phyloP scores from a whole-genome alignment of 805 yeast species.

The Wickerhamiella hasegawae region DNA sequence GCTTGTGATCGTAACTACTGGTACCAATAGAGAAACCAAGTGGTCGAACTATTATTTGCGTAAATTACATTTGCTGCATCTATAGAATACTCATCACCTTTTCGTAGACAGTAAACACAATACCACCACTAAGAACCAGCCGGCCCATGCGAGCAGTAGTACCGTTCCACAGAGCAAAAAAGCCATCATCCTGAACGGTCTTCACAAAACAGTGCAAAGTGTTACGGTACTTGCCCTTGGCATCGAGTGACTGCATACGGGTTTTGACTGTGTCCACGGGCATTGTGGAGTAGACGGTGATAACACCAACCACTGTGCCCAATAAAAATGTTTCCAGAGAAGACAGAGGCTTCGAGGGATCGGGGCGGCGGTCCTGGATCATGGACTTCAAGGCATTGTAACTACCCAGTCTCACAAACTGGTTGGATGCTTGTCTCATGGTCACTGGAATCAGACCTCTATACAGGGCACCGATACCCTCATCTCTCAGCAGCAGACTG shows the following conservation, averaged over 20 bases:
- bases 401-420: slow-evolving; percentile 85
- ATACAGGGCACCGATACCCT: slow-evolving; percentile 73
- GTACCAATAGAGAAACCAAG: too few species aligned
- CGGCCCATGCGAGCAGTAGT: slow-evolving; percentile 95
- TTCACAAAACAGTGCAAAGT: slow-evolving; percentile 70
- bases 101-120: slow-evolving; percentile 91
- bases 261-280: slow-evolving; percentile 93
- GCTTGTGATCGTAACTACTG: too few species aligned
- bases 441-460: slow-evolving; percentile 88
- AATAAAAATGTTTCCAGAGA: slow-evolving; percentile 69
- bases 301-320: slow-evolving; percentile 77
- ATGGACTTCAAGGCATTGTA: slow-evolving; percentile 74
- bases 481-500: slow-evolving; percentile 47
- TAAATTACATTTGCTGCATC: background rate
- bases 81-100: slow-evolving; percentile 38
- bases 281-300: slow-evolving; percentile 85
- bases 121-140: slow-evolving; percentile 85
- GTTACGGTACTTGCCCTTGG: slow-evolving; percentile 50
- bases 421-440: slow-evolving; percentile 88
- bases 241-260: slow-evolving; percentile 87
- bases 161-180: slow-evolving; percentile 90
- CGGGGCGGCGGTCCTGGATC: slow-evolving; percentile 55
- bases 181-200: slow-evolving; percentile 69
- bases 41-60: background rate
- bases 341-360: slow-evolving; percentile 58